Evolutionary conservation across 768 basidiomycete species (phyloP).

Genomic region (Terana coerulea): DNA sequence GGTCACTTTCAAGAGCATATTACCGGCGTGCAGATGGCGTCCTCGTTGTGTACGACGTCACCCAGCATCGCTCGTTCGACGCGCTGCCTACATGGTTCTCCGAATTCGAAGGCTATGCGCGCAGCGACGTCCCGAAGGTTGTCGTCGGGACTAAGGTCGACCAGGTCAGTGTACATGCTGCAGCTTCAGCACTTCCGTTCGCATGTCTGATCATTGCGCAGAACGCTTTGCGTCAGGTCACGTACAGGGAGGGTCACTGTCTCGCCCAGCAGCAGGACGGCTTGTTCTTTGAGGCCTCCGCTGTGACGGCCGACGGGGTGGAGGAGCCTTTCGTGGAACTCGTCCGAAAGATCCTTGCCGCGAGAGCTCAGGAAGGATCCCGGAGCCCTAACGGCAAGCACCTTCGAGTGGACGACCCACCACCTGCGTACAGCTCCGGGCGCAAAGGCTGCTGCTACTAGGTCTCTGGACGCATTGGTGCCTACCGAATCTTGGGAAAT

Average conservation of each 20-base stretch:
- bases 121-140: conserved; percentile 82
- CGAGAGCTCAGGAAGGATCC: too few species aligned
- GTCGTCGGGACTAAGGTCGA: conserved; percentile 95
- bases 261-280: conserved; percentile 82
- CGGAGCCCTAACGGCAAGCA: too few species aligned
- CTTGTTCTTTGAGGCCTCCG: conserved; percentile 90
- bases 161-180: too few species aligned
- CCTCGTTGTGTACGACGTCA: neutral
- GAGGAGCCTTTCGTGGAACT: conserved; percentile 72
- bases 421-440: too few species aligned
- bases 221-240: conserved; percentile 89
- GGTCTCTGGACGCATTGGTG: too few species aligned
- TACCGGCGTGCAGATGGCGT: conserved; percentile 85
- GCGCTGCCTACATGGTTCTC: conserved; percentile 34
- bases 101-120: conserved; percentile 36
- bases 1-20: conserved; percentile 47
- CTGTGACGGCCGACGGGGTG: conserved; percentile 86
- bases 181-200: too few species aligned
- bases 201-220: conserved; percentile 29
- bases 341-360: conserved; percentile 75
- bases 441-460: too few species aligned
- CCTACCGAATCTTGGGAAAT: too few species aligned
- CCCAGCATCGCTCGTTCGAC: conserved; percentile 85
- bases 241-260: conserved; percentile 67
- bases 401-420: too few species aligned